Base-by-base conservation (phyloP, 2,329 filamentous ascomycete genomes). In the Corniculantispora saksenae region DNA sequence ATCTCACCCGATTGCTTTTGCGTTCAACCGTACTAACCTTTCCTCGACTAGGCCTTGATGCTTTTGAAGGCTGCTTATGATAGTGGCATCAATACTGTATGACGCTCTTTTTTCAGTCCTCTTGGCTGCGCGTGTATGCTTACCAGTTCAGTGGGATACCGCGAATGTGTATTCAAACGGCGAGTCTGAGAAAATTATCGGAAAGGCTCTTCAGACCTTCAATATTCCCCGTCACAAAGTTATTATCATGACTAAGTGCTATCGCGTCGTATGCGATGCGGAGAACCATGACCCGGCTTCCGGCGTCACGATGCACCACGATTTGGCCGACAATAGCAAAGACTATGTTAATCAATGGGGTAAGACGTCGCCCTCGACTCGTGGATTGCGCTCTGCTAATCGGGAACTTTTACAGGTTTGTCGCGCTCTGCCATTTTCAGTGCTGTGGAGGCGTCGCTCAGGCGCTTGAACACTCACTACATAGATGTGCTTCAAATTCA, bases 341-440 rank as follows among this genome's bases (percentile, higher is more conserved):
- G 71, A 76, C 40, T 74, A 76, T 23, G 65, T 66, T 13, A 69
- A 70, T 43, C 71, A 71, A 50, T 50, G 67, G 15, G 86, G 88
- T 0, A 29, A 51, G 58, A 15, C 17, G 3, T 50, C n/a, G 3
- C 23, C 6, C n/a, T 50, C 6, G 32, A 10, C 32, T 6, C 32
- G 6, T 32, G 6, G 32, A 10, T 32, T 10, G 32, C 32, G 5
- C 32, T 32, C 32, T 32, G 10, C 32, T 32, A 32, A 32, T 32
- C 32, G 32, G 69, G 82, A 68, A 77, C 86, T 0, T 76, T n/a
- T 86, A 1, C 76, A 69, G 70, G 70, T 3, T 77, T 90, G 23
- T 86, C 83, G 15, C 79, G 89, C 35, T 84, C 84, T 69, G 84
- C 86, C 65, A 90, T 91, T 70, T 86, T 91, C 71, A 83, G 87